Conservation (phyloP, 805 yeast species). For the Spathaspora arborariae region DNA sequence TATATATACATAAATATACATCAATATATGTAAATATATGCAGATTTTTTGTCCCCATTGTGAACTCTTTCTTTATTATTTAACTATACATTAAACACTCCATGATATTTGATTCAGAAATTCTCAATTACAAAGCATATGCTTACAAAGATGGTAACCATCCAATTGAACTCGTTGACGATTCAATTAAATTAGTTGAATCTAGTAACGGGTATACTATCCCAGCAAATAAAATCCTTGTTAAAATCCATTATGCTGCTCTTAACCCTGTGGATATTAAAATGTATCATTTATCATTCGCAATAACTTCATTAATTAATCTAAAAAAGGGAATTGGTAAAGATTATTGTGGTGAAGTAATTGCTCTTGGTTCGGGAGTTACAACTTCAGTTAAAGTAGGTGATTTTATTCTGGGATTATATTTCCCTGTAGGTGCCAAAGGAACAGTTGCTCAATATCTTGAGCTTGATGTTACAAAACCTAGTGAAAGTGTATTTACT, state of each 20-base stretch:
- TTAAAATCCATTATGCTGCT: constrained; percentile 29
- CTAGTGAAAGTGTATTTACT: constrained; percentile 11
- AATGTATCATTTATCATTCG: constrained; percentile 14
- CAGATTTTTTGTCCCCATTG: too few relatives aligned
- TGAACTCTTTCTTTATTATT: too few relatives aligned
- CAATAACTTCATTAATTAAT: constrained; percentile 3
- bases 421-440: constrained; percentile 12
- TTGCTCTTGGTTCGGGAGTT: constrained; percentile 25
- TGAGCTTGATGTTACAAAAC: constrained; percentile 29
- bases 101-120: constrained; percentile 12
- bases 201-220: constrained; percentile 13
- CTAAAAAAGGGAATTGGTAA: constrained; percentile 23
- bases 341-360: constrained; percentile 33
- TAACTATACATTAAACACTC: not conserved
- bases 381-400: constrained; percentile 22
- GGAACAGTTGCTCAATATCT: constrained; percentile 51
- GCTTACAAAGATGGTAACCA: constrained; percentile 12
- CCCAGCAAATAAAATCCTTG: constrained; percentile 17
- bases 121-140: constrained; percentile 14
- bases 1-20: too few relatives aligned
- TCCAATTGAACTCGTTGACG: constrained; percentile 11
- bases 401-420: constrained; percentile 28
- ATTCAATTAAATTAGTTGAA: constrained; percentile 9
- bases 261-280: constrained; percentile 32
- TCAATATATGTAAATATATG: too few relatives aligned